Evolutionary conservation across 345 rosid species (phyloP).

Genomic region (Arabidopsis suecica): DNA sequence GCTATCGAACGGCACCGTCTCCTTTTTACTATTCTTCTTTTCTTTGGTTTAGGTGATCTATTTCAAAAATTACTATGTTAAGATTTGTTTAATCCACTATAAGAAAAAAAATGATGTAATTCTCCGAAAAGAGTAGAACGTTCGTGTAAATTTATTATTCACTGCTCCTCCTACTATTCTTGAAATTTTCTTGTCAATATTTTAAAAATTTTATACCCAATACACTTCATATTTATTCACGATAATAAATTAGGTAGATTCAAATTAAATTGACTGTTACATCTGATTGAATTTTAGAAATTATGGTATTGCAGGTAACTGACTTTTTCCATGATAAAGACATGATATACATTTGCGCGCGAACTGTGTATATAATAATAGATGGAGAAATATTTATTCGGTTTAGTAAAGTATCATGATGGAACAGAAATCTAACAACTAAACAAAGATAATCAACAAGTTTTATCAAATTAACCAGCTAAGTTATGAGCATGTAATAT

Average conservation of each 20-base stretch:
- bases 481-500: slow-evolving; percentile 19
- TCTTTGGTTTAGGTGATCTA: neutral
- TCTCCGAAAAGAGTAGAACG: neutral
- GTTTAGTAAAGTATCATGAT: slow-evolving; percentile 29
- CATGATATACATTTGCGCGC: slow-evolving; percentile 27
- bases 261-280: slow-evolving; percentile 14
- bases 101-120: neutral
- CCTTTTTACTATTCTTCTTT: neutral
- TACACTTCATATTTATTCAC: slow-evolving; percentile 5
- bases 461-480: slow-evolving; percentile 3
- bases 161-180: neutral
- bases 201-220: neutral
- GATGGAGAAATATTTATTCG: slow-evolving; percentile 10
- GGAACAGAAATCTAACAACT: slow-evolving; percentile 41
- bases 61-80: neutral
- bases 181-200: neutral
- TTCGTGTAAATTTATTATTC: neutral
- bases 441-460: slow-evolving; percentile 34
- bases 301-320: slow-evolving; percentile 38
- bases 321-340: slow-evolving; percentile 43
- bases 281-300: slow-evolving; percentile 13
- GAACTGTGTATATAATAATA: neutral
- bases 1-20: slow-evolving; percentile 16
- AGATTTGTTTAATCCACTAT: slow-evolving; percentile 16
- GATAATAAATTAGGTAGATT: neutral